A percentile compares a stretch with the other conserved stretches of the same genome.
phyloP scores from a whole-genome alignment of 2,329 filamentous ascomycete species.

The Neopestalotiopsis rosae region DNA sequence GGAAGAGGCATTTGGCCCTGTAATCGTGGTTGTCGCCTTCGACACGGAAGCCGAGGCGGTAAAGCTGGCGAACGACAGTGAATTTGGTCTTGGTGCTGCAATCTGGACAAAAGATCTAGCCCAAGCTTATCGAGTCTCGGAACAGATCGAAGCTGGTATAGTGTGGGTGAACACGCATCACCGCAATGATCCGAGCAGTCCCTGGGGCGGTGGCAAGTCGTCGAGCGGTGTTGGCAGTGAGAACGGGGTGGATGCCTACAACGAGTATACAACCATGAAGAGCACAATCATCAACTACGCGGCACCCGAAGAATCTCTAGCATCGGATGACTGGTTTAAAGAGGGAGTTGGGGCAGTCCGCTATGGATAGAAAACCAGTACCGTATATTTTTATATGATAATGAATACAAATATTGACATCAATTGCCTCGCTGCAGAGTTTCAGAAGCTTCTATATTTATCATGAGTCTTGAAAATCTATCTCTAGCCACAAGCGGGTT shows the following conservation, averaged over 20 bases:
- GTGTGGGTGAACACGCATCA: constrained; percentile 68
- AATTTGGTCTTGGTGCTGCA: constrained; percentile 77
- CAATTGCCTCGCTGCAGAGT: too few species aligned
- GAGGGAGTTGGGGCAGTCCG: constrained; percentile 61
- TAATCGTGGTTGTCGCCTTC: constrained; percentile 77
- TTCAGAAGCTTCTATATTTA: background rate
- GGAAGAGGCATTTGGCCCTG: constrained; percentile 85
- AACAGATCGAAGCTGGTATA: constrained; percentile 70
- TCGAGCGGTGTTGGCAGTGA: constrained; percentile 74
- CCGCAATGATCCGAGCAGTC: constrained; percentile 73
- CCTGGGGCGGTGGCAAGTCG: constrained; percentile 69
- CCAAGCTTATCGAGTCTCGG: constrained; percentile 75
- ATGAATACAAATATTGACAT: background rate
- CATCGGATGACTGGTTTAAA: constrained; percentile 71
- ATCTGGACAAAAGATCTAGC: constrained; percentile 79
- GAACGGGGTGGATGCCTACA: constrained; percentile 70
- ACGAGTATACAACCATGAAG: constrained; percentile 64
- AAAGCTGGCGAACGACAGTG: constrained; percentile 72
- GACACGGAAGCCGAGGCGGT: constrained; percentile 75
- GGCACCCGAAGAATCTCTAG: constrained; percentile 53
- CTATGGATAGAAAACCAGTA: constrained; percentile 56
- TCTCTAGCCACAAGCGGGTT: constrained; percentile 18
- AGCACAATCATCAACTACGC: constrained; percentile 75
- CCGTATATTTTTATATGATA: background rate
- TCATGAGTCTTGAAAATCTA: background rate